Evolutionary conservation across 768 basidiomycete genomes (phyloP).

Genomic region (Gloeopeniophorella convolvens): DNA sequence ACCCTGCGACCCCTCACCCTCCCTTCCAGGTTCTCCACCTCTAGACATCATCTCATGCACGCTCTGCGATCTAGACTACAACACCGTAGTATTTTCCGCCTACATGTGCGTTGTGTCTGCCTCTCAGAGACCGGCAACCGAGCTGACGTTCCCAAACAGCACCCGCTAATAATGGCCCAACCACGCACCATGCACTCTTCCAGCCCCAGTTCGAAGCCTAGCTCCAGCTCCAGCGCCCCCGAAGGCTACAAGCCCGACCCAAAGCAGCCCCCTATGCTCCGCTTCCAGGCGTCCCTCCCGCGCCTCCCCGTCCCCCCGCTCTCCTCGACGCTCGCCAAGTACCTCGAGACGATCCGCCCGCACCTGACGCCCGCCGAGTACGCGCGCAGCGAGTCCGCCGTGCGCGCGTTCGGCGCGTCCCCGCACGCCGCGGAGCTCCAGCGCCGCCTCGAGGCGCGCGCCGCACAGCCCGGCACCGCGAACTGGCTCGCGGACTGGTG

Average conservation of each 20-base stretch:
- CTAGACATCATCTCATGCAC: slow-evolving; percentile 2
- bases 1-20: background rate
- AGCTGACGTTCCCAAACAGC: background rate
- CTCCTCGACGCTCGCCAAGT: slow-evolving; percentile 76
- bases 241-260: slow-evolving; percentile 49
- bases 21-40: background rate
- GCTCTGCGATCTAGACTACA: background rate
- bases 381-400: slow-evolving; percentile 47
- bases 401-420: slow-evolving; percentile 63
- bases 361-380: slow-evolving; percentile 63
- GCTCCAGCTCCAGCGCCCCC: slow-evolving; percentile 24
- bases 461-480: slow-evolving; percentile 45
- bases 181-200: background rate
- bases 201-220: too few relatives aligned
- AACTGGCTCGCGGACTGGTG: slow-evolving; percentile 99
- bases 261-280: slow-evolving; percentile 59
- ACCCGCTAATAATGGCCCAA: background rate
- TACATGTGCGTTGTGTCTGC: slow-evolving; percentile 3
- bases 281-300: slow-evolving; percentile 67
- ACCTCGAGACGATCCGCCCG: slow-evolving; percentile 80
- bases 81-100: background rate
- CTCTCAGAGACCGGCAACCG: background rate
- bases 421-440: slow-evolving; percentile 70
- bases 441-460: slow-evolving; percentile 67
- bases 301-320: slow-evolving; percentile 81